These are phyloP conservation scores for Smallanthus sonchifolius DNA, from an alignment of 129 eudicot species.

Conservation along the genomic window DNA sequence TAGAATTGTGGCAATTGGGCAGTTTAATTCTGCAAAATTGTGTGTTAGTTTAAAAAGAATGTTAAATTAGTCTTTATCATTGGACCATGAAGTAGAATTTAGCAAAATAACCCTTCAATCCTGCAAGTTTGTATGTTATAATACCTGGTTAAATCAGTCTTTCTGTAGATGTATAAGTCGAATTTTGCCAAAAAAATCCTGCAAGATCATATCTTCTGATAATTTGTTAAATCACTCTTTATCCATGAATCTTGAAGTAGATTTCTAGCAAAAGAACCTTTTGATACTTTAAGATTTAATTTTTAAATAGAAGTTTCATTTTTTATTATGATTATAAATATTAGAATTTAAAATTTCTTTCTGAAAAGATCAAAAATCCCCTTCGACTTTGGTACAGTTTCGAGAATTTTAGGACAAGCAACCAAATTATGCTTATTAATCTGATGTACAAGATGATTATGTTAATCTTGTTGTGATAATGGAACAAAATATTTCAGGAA, in stretches of 20 bases:
- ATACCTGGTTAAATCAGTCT: too few relatives aligned
- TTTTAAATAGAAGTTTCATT: too few relatives aligned
- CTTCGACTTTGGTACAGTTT: not conserved
- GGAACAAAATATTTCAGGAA: constrained; percentile 43
- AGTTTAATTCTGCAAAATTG: not conserved
- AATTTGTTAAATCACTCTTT: not conserved
- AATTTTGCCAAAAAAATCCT: too few relatives aligned
- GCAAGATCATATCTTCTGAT: not conserved
- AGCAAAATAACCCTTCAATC: not conserved
- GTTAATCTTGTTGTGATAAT: constrained; percentile 14
- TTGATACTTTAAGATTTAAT: not conserved
- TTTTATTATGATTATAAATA: not conserved
- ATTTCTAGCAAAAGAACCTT: not conserved
- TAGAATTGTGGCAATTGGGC: not conserved
- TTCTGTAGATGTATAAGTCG: too few relatives aligned
- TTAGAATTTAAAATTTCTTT: too few relatives aligned
- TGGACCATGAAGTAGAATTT: not conserved
- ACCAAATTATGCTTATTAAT: constrained; percentile 3
- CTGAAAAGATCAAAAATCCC: not conserved
- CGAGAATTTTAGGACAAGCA: not conserved
- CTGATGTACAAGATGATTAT: not conserved
- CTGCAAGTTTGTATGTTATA: not conserved
- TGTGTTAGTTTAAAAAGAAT: not conserved
- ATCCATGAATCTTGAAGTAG: not conserved
- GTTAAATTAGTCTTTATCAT: not conserved